A percentile compares a stretch with the other conserved stretches of the same genome.
phyloP scores from a whole-genome alignment of 2,329 filamentous ascomycete genomes.

The Penicillium concentricum region DNA sequence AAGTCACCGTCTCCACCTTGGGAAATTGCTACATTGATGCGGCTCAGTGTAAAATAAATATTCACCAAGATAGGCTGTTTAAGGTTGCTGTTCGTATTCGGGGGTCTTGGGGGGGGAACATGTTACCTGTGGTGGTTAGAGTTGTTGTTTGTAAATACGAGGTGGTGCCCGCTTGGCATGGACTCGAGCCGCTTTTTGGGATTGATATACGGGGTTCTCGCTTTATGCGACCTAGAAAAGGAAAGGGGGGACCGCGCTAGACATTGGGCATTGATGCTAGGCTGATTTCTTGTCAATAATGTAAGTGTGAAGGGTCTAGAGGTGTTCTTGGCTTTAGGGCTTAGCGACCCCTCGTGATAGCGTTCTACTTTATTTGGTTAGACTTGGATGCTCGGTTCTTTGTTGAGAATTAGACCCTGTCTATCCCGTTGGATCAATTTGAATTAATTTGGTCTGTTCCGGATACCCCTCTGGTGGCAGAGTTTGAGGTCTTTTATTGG shows the following conservation, averaged over 20 bases:
- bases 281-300: neutral
- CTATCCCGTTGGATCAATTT: neutral
- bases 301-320: neutral
- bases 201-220: neutral
- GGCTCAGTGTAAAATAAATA: neutral
- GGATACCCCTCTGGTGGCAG: neutral
- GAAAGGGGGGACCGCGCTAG: neutral
- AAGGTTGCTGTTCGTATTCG: constrained; percentile 1
- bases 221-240: neutral
- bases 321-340: neutral
- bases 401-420: neutral
- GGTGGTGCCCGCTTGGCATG: constrained; percentile 12
- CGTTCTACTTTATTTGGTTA: neutral
- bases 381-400: neutral
- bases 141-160: constrained; percentile 16
- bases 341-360: neutral
- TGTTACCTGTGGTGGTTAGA: neutral
- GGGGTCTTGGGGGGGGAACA: neutral
- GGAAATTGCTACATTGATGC: neutral
- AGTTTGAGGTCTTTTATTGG: neutral
- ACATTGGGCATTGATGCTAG: neutral
- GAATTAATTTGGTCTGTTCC: neutral
- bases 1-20: neutral
- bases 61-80: neutral
- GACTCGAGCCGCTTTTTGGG: constrained; percentile 13